phyloP scores from a whole-genome alignment of 371 early-diverging fungal genomes.

The Lichtheimia hyalospora region DNA sequence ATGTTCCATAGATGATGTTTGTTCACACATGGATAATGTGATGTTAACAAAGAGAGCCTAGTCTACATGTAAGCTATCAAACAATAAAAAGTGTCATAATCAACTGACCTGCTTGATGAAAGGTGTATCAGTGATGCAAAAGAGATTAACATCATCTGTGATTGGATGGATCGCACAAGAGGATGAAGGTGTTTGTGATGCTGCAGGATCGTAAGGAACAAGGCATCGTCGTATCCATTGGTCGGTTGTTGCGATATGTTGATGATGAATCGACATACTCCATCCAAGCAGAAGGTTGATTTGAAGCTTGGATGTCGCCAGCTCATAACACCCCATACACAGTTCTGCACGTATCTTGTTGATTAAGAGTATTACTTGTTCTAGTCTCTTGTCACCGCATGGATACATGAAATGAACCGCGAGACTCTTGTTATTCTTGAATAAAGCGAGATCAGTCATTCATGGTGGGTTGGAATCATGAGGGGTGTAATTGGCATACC shows the following conservation, averaged over 20 bases:
- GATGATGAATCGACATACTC: neutral
- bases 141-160: slow-evolving; percentile 4
- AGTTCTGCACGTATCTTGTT: slow-evolving; percentile 8
- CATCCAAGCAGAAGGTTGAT: slow-evolving; percentile 6
- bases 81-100: neutral
- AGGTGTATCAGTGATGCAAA: slow-evolving; percentile 6
- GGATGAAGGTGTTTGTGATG: slow-evolving; percentile 1
- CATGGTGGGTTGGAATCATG: no score
- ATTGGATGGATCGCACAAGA: neutral
- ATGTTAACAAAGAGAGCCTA: slow-evolving; percentile 15
- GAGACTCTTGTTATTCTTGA: slow-evolving; percentile 16
- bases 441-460: neutral
- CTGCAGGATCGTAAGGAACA: slow-evolving; percentile 2
- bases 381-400: slow-evolving; percentile 2
- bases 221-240: slow-evolving; percentile 10
- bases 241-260: neutral
- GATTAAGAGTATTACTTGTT: slow-evolving; percentile 14
- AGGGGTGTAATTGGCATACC: slow-evolving; percentile 2
- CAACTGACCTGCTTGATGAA: slow-evolving; percentile 13
- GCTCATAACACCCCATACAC: neutral
- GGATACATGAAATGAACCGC: slow-evolving; percentile 18
- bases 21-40: neutral
- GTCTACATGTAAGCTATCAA: no score
- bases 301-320: slow-evolving; percentile 13
- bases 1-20: neutral